Evolutionary conservation across 2,329 filamentous ascomycete genomes (phyloP), one percentile per base, ranked within the genome.

Genomic region (Samsoniella hepiali): DNA sequence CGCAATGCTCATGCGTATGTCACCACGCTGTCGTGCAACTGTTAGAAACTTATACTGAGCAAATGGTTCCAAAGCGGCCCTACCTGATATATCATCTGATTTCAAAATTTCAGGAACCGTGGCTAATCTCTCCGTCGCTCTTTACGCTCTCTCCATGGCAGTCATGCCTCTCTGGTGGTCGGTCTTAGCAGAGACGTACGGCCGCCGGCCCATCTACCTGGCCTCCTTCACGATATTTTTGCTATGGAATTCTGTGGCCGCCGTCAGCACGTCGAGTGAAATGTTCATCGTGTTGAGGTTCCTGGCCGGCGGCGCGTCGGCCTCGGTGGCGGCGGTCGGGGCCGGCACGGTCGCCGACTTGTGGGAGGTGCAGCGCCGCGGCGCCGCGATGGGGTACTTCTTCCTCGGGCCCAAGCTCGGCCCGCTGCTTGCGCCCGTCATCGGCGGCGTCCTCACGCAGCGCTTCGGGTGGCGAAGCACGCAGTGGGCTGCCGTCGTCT

Each of bases 131-230:
- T 88, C 88, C 0, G 84, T 95, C 0, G 89, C 91, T 0, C 75
- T 94, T 63, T 95, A 93, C 73, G 92, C 95, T 90, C 80, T 95
- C 5, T 80, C 84, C 68, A 91, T 95, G 90, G 85, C 87, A 62
- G 91, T 95, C 51, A 94, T 93, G 68, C 91, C 91, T 0, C 80
- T 96, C 0, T 95, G 91, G 91, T 95, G 90, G 90, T 91, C 89
- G 1, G 88, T 88, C 1, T 93, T 95, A 70, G 91, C 89, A 9
- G 91, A 95, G 69, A 80, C 80, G 1, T 75, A 86, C 1, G 91
- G 91, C 13, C 85, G 91, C 47, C 85, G 91, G 29, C 88, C 86
- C n/a, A 89, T 96, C 68, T 95, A 94, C 72, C 76, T 96, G 38
- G 76, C 84, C 40, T 93, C 90, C 0, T 95, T 95, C 73, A 72